Conservation (phyloP, 176 grass and related monocot species). For the Echinochloa phyllopogon region DNA sequence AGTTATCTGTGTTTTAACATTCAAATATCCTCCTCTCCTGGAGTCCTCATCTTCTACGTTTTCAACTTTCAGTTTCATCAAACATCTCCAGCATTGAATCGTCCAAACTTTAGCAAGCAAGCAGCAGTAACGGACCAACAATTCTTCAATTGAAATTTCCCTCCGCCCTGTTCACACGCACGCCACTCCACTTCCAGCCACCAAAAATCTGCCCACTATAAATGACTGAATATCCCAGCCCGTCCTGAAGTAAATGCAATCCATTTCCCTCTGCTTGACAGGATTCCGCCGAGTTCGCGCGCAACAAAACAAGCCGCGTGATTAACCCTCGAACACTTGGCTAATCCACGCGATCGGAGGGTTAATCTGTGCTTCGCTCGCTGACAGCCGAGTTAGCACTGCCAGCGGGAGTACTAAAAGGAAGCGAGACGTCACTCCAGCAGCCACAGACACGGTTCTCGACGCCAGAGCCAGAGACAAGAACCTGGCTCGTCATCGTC, state of each 20-base stretch:
- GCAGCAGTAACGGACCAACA: neutral
- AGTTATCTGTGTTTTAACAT: neutral
- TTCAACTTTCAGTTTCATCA: neutral
- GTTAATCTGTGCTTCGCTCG: neutral
- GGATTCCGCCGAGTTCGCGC: neutral
- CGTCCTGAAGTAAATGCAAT: slow-evolving; percentile 17
- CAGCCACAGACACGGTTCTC: neutral
- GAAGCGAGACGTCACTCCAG: neutral
- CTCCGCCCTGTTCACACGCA: neutral
- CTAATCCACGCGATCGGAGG: neutral
- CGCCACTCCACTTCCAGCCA: neutral
- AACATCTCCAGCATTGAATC: neutral
- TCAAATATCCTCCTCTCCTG: neutral
- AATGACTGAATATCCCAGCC: neutral
- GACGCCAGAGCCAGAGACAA: neutral
- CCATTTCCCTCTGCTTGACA: neutral
- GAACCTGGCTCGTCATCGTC: neutral
- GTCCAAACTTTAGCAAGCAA: neutral
- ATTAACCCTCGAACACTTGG: neutral
- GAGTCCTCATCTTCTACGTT: neutral
- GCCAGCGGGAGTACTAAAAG: neutral
- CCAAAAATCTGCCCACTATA: neutral
- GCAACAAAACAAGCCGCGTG: neutral
- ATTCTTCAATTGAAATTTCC: neutral
- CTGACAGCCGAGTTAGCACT: no score